Percentiles rank a stretch among this genome's conserved stretches.
Evolutionary conservation across 2,329 filamentous ascomycete species (phyloP).

Genomic region (Acephala macrosclerotiorum): DNA sequence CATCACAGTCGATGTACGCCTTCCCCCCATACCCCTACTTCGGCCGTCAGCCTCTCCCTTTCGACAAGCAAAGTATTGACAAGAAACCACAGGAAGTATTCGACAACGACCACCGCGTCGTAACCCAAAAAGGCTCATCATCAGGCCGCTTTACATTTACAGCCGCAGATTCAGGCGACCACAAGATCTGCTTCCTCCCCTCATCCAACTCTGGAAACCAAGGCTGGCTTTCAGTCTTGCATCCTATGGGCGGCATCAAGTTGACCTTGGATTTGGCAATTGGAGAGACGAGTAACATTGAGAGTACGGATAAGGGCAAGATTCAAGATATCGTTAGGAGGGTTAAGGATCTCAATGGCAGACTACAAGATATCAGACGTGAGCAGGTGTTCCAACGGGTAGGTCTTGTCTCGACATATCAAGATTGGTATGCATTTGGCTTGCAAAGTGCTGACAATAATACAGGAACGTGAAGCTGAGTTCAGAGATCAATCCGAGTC

Average conservation of each 20-base stretch:
- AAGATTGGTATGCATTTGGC: neutral
- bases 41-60: conserved; percentile 5
- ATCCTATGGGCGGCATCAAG: conserved; percentile 78
- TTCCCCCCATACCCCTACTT: conserved; percentile 17
- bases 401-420: conserved; percentile 42
- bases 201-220: conserved; percentile 73
- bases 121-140: conserved; percentile 80
- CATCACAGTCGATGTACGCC: conserved; percentile 84
- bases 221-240: conserved; percentile 74
- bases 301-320: conserved; percentile 93
- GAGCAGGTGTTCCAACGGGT: conserved; percentile 98
- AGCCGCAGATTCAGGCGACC: conserved; percentile 91
- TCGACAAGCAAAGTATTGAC: neutral
- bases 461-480: conserved; percentile 92
- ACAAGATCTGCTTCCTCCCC: conserved; percentile 93
- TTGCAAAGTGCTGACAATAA: conserved; percentile 26
- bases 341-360: conserved; percentile 86
- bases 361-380: conserved; percentile 85
- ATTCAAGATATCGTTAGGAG: conserved; percentile 88
- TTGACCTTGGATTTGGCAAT: conserved; percentile 90
- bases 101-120: conserved; percentile 96
- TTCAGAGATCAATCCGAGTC: conserved; percentile 97
- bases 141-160: conserved; percentile 94
- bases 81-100: conserved; percentile 74
- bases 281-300: conserved; percentile 92